A percentile compares a stretch with the other conserved stretches of the same genome.
Evolutionary conservation across 2,329 filamentous ascomycete species (phyloP).

Genomic region (Fusarium irregulare): DNA sequence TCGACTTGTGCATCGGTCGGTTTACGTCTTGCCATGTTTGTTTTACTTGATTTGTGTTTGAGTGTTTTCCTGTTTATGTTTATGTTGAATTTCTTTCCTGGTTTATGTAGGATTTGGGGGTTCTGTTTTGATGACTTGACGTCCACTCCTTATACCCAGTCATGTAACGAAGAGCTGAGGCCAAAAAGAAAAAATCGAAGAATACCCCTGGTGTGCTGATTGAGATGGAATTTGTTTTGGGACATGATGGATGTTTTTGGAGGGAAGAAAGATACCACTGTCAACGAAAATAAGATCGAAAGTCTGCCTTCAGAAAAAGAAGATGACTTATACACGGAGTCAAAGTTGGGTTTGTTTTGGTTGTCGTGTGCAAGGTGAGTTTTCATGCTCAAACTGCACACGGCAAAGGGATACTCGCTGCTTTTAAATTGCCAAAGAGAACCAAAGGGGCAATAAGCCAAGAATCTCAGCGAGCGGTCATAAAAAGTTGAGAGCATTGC

Average conservation of each 20-base stretch:
- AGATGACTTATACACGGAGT: slow-evolving; percentile 40
- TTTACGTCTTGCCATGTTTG: slow-evolving; percentile 52
- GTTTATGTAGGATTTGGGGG: slow-evolving; percentile 43
- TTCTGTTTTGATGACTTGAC: slow-evolving; percentile 51
- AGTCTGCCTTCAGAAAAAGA: slow-evolving; percentile 34
- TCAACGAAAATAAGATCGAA: slow-evolving; percentile 41
- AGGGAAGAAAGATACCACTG: slow-evolving; percentile 46
- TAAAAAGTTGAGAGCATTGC: slow-evolving; percentile 42
- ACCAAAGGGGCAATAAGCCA: slow-evolving; percentile 8
- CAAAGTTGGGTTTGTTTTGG: slow-evolving; percentile 38
- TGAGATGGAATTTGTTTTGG: slow-evolving; percentile 42
- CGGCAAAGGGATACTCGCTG: slow-evolving; percentile 31
- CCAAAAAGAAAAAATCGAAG: slow-evolving; percentile 48
- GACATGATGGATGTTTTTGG: slow-evolving; percentile 41
- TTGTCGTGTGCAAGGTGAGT: slow-evolving; percentile 28
- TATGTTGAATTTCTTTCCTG: slow-evolving; percentile 38
- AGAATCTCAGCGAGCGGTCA: slow-evolving; percentile 18
- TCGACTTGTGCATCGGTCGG: slow-evolving; percentile 61
- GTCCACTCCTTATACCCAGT: slow-evolving; percentile 53
- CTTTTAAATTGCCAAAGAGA: not conserved
- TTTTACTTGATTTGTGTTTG: slow-evolving; percentile 36
- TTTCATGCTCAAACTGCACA: slow-evolving; percentile 17
- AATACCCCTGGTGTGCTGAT: slow-evolving; percentile 50
- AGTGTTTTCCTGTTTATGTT: slow-evolving; percentile 31
- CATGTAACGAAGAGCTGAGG: slow-evolving; percentile 48